A percentile compares a stretch with the other conserved stretches of the same genome.
phyloP scores from a whole-genome alignment of 345 rosid species.

The Dovyalis caffra region DNA sequence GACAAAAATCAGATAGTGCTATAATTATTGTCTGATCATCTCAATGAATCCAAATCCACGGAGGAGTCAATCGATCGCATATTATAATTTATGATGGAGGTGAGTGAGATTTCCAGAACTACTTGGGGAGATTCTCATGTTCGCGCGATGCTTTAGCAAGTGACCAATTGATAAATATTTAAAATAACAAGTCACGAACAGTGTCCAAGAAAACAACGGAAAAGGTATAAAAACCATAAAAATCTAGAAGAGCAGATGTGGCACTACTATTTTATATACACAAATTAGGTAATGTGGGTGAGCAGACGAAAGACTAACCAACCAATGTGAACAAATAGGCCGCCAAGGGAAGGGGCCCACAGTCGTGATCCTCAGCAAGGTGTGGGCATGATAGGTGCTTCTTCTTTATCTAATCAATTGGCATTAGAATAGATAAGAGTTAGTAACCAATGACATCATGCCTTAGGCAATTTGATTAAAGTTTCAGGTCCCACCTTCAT shows the following conservation, averaged over 20 bases:
- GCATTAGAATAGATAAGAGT: slow-evolving; percentile 4
- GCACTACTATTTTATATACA: neutral
- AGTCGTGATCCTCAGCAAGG: neutral
- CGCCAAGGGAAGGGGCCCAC: neutral
- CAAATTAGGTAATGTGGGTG: neutral
- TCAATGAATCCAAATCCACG: neutral
- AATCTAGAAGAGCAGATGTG: neutral
- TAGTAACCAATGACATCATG: slow-evolving; percentile 34
- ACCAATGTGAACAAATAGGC: neutral
- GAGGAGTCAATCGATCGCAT: neutral
- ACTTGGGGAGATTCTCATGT: neutral
- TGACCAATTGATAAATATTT: neutral
- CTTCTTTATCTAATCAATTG: neutral
- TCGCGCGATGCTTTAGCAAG: neutral
- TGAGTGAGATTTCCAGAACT: neutral
- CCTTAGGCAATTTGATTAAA: slow-evolving; percentile 27
- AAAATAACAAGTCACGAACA: neutral
- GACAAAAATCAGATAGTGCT: no score
- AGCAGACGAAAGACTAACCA: neutral
- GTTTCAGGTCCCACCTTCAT: neutral
- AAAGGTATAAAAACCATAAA: no score
- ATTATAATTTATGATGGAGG: no score
- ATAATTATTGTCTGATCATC: no score
- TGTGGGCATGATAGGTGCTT: neutral
- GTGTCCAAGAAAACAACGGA: neutral